Evolutionary conservation across 805 yeast species (phyloP), one percentile per base, ranked within the genome.

Genomic region (Schwanniomyces yamadae): DNA sequence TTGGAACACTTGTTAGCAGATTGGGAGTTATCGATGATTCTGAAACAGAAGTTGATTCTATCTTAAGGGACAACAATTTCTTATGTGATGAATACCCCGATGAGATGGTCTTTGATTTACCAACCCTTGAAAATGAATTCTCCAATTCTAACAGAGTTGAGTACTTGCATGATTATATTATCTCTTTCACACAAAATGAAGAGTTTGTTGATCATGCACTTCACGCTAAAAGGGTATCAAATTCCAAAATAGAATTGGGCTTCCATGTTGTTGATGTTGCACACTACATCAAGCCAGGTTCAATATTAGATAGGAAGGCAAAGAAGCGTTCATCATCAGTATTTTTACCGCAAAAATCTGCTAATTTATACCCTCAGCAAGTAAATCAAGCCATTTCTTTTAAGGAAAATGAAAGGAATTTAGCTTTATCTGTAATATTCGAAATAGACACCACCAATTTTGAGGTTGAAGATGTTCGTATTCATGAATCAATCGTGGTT

Each of bases 241-340:
- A 76, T 30, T 75, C 78, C 10, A 77, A 74, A 49, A 78, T 84
- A 41, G 95, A 84, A 54, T 63, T 93, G 26, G 96, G 95, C 26
- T 80, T 90, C 54, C 98, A 93, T 58, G 77, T 84, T 30, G 71
- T 84, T 21, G 99, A 93, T 63, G 80, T 84, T 4, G 71, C 95
- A 3, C 78, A 79, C 29, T 86, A 70, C 48, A 61, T 91, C 34
- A 78, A 75, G 46, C 82, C 78, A 26, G 91, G 89, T 11, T 78
- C 95, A 0, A 63, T 78, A 7, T 66, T 91, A 42, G 99, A 93
- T 54, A 80, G 90, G 43, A 89, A 91, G 56, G 84, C 95, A 1
- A 85, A 87, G 61, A 89, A 87, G 65, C 77, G 98, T 56, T 88
- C 95, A 1, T 78, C 91, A 4, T 80, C 96, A 6, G 97, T 91